Evolutionary conservation across 495 filamentous ascomycete species (phyloP).

Genomic region (Neurospora tetrasperma): DNA sequence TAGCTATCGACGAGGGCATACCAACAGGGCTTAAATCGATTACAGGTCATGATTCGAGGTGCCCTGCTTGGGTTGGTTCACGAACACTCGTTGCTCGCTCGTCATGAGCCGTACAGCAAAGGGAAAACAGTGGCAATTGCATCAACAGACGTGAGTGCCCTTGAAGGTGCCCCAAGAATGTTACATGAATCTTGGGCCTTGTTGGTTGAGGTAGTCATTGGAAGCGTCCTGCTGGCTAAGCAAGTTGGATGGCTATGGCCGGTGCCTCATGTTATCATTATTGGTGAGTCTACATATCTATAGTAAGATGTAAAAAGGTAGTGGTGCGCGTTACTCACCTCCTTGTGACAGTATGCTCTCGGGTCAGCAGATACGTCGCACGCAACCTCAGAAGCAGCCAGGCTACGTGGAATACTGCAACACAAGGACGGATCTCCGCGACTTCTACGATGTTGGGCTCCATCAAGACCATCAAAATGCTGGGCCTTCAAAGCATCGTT

Average conservation of each 20-base stretch:
- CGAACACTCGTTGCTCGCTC: constrained; percentile 37
- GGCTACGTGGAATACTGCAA: constrained; percentile 41
- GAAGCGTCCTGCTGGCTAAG: constrained; percentile 45
- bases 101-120: constrained; percentile 32
- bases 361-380: constrained; percentile 35
- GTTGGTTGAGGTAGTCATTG: constrained; percentile 46
- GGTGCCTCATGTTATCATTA: constrained; percentile 46
- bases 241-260: constrained; percentile 47
- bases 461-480: constrained; percentile 55
- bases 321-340: background rate
- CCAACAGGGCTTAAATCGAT: constrained; percentile 45
- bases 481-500: constrained; percentile 40
- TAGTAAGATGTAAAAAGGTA: background rate
- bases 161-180: constrained; percentile 23
- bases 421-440: constrained; percentile 41
- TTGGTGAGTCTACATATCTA: constrained; percentile 27
- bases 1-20: constrained; percentile 44
- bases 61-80: constrained; percentile 52
- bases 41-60: constrained; percentile 49
- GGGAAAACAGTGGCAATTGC: constrained; percentile 51
- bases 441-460: constrained; percentile 43
- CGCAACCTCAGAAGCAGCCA: constrained; percentile 37
- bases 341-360: constrained; percentile 25
- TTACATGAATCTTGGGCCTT: constrained; percentile 41
- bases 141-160: constrained; percentile 34